Evolutionary conservation across 148 eudicot species (phyloP).

Genomic region (Rhododendron henanense): DNA sequence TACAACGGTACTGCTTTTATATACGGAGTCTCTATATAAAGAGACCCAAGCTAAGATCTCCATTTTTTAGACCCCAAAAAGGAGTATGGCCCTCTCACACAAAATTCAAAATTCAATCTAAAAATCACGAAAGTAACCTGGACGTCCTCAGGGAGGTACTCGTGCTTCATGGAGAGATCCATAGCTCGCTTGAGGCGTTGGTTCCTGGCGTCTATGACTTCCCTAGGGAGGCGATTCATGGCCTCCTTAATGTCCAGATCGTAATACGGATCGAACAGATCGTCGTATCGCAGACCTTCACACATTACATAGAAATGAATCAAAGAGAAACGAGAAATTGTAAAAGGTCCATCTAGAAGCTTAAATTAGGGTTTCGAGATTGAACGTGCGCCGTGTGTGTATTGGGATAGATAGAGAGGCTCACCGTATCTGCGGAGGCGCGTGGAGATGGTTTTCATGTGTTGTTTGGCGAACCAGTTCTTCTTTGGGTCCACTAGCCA

Average conservation of each 20-base stretch:
- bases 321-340: neutral
- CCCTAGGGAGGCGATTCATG: constrained; percentile 72
- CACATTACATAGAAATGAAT: neutral
- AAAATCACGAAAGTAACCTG: constrained; percentile 46
- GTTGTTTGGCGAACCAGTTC: constrained; percentile 70
- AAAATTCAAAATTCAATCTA: too few relatives aligned
- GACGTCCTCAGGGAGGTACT: constrained; percentile 65
- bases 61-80: too few relatives aligned
- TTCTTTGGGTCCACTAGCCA: constrained; percentile 68
- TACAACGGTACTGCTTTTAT: too few relatives aligned
- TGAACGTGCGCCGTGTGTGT: neutral
- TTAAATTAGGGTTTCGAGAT: neutral
- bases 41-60: too few relatives aligned
- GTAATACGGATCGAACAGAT: constrained; percentile 68
- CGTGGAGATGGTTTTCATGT: constrained; percentile 55
- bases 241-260: constrained; percentile 88
- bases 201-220: constrained; percentile 83
- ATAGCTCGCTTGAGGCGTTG: constrained; percentile 93
- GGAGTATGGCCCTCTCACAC: neutral
- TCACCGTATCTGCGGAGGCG: constrained; percentile 79
- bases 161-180: constrained; percentile 92
- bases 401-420: neutral
- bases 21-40: too few relatives aligned
- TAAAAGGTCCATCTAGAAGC: neutral
- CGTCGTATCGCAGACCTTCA: constrained; percentile 77